These are phyloP conservation scores for Aspergillus aculeatus DNA, from an alignment of 2,329 filamentous ascomycete species.

Conservation along the genomic window DNA sequence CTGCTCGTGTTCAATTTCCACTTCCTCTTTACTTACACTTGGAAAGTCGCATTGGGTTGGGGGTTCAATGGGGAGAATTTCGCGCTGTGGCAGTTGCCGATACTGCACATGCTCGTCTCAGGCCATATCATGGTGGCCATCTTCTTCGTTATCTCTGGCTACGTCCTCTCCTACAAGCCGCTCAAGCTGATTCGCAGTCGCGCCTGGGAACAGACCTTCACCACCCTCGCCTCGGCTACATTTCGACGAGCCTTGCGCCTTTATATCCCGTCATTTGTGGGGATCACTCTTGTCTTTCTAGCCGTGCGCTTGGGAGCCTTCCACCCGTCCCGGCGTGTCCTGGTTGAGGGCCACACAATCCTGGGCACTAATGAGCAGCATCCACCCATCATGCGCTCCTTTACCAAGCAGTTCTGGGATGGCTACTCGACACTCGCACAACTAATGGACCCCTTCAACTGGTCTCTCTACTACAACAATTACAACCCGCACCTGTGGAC, in stretches of 20 bases:
- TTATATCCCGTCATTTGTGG: constrained; percentile 43
- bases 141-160: constrained; percentile 51
- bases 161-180: constrained; percentile 47
- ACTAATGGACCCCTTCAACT: constrained; percentile 41
- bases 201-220: constrained; percentile 41
- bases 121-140: constrained; percentile 50
- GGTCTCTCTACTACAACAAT: constrained; percentile 42
- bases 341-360: constrained; percentile 39
- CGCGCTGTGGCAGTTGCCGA: constrained; percentile 41
- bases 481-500: constrained; percentile 51
- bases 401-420: constrained; percentile 38
- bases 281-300: constrained; percentile 41
- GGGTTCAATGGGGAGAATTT: constrained; percentile 43
- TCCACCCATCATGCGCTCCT: constrained; percentile 36
- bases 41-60: constrained; percentile 42
- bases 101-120: constrained; percentile 44
- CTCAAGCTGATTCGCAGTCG: constrained; percentile 40
- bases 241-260: constrained; percentile 45
- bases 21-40: constrained; percentile 46
- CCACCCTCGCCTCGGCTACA: constrained; percentile 43
- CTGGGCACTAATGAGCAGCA: constrained; percentile 45
- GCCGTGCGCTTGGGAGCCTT: constrained; percentile 45
- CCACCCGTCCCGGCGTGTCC: constrained; percentile 38
- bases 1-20: constrained; percentile 50
- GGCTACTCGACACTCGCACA: constrained; percentile 34